Evolutionary conservation across 2,329 filamentous ascomycete genomes (phyloP).

Genomic region (Ophiosphaerella korrae): DNA sequence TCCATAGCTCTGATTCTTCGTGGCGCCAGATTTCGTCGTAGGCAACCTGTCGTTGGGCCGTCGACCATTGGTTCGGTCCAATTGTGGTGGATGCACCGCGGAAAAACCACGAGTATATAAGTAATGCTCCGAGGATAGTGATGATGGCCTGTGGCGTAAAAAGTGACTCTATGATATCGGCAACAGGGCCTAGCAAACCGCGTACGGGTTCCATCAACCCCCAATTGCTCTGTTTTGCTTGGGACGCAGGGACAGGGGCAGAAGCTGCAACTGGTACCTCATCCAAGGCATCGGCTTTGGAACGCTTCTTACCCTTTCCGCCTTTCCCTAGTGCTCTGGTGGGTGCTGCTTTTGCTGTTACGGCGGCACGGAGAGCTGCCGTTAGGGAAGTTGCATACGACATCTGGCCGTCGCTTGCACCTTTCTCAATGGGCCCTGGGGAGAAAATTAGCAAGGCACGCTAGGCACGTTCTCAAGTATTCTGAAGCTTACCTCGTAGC

Average conservation of each 20-base stretch:
- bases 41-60: constrained; percentile 73
- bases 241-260: constrained; percentile 29
- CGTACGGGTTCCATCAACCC: constrained; percentile 81
- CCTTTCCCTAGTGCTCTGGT: constrained; percentile 56
- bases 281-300: constrained; percentile 60
- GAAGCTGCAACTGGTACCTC: constrained; percentile 47
- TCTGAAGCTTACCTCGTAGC: constrained; percentile 76
- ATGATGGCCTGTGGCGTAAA: constrained; percentile 79
- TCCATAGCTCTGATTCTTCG: constrained; percentile 89
- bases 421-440: constrained; percentile 91
- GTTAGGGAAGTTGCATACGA: constrained; percentile 83
- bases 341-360: constrained; percentile 64
- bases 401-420: constrained; percentile 85
- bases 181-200: constrained; percentile 69
- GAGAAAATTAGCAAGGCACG: constrained; percentile 11
- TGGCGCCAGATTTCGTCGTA: constrained; percentile 93
- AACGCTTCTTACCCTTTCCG: constrained; percentile 58
- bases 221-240: constrained; percentile 60
- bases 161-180: constrained; percentile 71
- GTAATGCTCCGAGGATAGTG: constrained; percentile 68
- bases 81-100: constrained; percentile 35
- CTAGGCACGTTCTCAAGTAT: not conserved
- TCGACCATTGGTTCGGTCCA: constrained; percentile 41
- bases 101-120: constrained; percentile 43
- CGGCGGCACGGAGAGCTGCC: constrained; percentile 72